Evolutionary conservation across 2,329 filamentous ascomycete species (phyloP).

Genomic region (Nemania serpens): DNA sequence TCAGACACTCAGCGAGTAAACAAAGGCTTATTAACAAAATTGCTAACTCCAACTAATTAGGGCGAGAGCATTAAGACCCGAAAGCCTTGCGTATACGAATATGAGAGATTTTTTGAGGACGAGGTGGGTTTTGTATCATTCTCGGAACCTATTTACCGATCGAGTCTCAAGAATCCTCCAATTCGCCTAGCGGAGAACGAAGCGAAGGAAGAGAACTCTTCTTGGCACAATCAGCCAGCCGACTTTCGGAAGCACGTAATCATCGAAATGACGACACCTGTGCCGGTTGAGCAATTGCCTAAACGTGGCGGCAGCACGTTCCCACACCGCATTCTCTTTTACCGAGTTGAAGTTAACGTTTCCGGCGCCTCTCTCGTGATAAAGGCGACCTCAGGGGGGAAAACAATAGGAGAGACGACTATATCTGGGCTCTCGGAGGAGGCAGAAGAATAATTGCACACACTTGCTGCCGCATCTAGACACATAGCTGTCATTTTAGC

Average conservation of each 20-base stretch:
- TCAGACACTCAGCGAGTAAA: too few relatives aligned
- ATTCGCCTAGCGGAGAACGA: constrained; percentile 13
- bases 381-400: constrained; percentile 3
- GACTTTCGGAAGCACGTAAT: constrained; percentile 6
- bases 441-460: background rate
- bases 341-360: constrained; percentile 19
- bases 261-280: constrained; percentile 18
- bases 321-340: constrained; percentile 3
- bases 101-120: constrained; percentile 11
- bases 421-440: background rate
- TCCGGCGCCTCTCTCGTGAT: constrained; percentile 11
- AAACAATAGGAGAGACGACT: constrained; percentile 7
- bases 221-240: background rate
- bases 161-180: background rate
- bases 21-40: too few relatives aligned
- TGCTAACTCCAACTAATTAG: constrained; percentile 4
- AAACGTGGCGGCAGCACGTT: background rate
- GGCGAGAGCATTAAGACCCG: constrained; percentile 12
- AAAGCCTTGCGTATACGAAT: constrained; percentile 1
- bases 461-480: background rate
- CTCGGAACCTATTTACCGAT: constrained; percentile 17
- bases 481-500: background rate
- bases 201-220: background rate
- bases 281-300: constrained; percentile 15
- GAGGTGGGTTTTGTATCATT: constrained; percentile 17